Conservation (phyloP, 495 filamentous ascomycete species). For the Xylaria telfairii region DNA sequence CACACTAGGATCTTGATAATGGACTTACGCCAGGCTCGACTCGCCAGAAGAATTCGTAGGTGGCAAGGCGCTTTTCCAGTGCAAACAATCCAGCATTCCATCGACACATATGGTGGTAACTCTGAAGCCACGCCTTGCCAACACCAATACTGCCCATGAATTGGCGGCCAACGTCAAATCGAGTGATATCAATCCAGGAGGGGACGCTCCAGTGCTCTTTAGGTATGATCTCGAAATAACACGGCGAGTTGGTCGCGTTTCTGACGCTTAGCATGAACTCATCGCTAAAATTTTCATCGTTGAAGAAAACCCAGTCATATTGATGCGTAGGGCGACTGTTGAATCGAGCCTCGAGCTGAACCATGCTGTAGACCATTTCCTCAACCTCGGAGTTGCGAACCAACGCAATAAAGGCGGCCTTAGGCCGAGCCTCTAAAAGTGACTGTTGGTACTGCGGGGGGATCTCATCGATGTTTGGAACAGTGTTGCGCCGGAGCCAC, state of each 20-base stretch:
- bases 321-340: conserved; percentile 68
- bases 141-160: conserved; percentile 61
- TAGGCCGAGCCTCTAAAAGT: conserved; percentile 56
- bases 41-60: conserved; percentile 80
- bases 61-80: conserved; percentile 65
- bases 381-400: conserved; percentile 79
- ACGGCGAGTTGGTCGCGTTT: conserved; percentile 70
- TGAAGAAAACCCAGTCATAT: conserved; percentile 91
- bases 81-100: conserved; percentile 82
- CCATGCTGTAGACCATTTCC: conserved; percentile 81
- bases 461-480: conserved; percentile 26
- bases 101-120: conserved; percentile 76
- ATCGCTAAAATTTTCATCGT: conserved; percentile 76
- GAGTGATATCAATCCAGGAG: conserved; percentile 65
- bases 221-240: conserved; percentile 76
- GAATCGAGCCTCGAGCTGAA: conserved; percentile 82
- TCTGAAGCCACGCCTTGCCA: conserved; percentile 61
- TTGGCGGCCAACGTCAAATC: conserved; percentile 59
- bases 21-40: conserved; percentile 64
- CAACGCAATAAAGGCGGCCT: conserved; percentile 83
- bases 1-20: not conserved
- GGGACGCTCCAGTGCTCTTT: conserved; percentile 76
- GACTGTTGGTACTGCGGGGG: conserved; percentile 25
- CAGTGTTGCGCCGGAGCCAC: conserved; percentile 37
- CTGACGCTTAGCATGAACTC: conserved; percentile 76